These are phyloP conservation scores for Ehretia macrophylla DNA, from an alignment of 257 asterid species.

Conservation along the genomic window DNA sequence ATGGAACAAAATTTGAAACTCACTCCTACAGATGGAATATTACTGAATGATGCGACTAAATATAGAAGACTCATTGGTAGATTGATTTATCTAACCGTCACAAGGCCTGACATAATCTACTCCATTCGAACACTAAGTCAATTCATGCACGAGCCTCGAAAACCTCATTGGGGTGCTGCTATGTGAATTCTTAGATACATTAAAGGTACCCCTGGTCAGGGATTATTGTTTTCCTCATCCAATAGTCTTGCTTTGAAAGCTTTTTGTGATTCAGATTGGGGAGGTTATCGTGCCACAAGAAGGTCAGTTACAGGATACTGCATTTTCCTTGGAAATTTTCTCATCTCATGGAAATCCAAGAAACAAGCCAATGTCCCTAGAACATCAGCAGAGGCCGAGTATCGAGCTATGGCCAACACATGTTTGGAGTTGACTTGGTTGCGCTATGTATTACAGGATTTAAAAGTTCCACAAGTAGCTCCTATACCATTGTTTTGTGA, in stretches of 20 bases:
- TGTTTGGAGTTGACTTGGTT: neutral
- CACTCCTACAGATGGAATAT: neutral
- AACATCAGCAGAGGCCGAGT: conserved; percentile 7
- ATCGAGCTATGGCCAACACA: conserved; percentile 4
- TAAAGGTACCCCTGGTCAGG: neutral
- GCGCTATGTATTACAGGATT: neutral
- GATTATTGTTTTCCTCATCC: neutral
- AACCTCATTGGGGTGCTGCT: conserved; percentile 6
- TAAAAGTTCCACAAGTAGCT: neutral
- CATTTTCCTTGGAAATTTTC: conserved; percentile 1
- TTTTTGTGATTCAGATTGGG: conserved; percentile 6
- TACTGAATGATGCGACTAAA: neutral
- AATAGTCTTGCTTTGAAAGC: neutral
- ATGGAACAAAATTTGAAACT: neutral
- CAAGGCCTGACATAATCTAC: conserved; percentile 1
- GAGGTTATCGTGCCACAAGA: conserved; percentile 1
- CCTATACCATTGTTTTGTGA: neutral
- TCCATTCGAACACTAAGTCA: neutral
- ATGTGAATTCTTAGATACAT: neutral
- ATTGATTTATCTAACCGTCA: neutral
- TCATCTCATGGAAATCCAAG: neutral
- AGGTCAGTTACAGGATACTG: conserved; percentile 4
- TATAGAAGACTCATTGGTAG: conserved; percentile 7
- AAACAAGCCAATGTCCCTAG: neutral
- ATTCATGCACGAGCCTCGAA: conserved; percentile 1